phyloP scores from a whole-genome alignment of 352 stramenopile species.

The Phytopythium helicoides region DNA sequence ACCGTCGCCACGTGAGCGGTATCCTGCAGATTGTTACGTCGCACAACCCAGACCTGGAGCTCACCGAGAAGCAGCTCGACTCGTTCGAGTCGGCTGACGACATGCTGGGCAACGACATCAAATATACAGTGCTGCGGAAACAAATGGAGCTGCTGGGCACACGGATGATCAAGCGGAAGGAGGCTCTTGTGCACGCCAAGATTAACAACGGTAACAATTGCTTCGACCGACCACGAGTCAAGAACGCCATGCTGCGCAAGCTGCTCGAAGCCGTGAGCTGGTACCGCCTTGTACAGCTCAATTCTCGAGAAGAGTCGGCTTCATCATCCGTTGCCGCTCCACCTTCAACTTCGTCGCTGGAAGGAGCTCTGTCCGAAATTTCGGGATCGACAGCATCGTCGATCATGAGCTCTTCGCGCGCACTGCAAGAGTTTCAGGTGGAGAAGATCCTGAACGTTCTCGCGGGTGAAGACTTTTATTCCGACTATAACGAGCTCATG shows the following conservation, averaged over 20 bases:
- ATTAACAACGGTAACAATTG: conserved; percentile 62
- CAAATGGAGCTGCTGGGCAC: conserved; percentile 53
- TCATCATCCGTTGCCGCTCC: conserved; percentile 43
- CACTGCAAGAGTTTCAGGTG: conserved; percentile 63
- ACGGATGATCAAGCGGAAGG: conserved; percentile 41
- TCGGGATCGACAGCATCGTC: conserved; percentile 14
- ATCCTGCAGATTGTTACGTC: conserved; percentile 81
- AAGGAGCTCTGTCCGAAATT: conserved; percentile 4
- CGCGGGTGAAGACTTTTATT: conserved; percentile 80
- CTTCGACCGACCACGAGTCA: conserved; percentile 54
- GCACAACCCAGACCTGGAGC: conserved; percentile 74
- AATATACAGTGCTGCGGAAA: conserved; percentile 59
- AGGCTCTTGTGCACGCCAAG: conserved; percentile 48
- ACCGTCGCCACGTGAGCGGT: conserved; percentile 66
- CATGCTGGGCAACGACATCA: conserved; percentile 77
- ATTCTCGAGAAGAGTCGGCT: conserved; percentile 59
- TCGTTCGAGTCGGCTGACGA: conserved; percentile 68
- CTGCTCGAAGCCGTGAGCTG: conserved; percentile 81
- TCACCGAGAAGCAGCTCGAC: conserved; percentile 80
- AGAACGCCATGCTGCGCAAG: conserved; percentile 66
- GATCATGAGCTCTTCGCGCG: conserved; percentile 18
- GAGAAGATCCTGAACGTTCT: conserved; percentile 76
- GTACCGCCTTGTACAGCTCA: conserved; percentile 84
- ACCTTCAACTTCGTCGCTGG: conserved; percentile 5
- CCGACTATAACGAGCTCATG: conserved; percentile 81